phyloP scores from a whole-genome alignment of 805 yeast genomes.

The Metschnikowia lachancei region DNA sequence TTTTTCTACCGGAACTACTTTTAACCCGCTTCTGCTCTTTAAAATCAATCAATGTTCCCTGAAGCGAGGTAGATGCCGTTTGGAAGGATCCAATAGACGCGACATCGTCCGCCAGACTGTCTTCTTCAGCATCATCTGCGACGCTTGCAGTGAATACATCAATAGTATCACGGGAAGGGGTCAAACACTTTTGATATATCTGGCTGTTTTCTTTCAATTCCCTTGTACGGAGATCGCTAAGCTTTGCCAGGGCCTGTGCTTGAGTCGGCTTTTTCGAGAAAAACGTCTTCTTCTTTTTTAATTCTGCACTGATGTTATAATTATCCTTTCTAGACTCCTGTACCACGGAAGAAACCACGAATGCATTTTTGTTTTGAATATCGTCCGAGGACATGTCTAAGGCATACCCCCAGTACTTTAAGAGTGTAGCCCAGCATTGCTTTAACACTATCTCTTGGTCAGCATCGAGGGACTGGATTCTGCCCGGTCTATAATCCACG shows the following conservation, averaged over 20 bases:
- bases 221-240: constrained; percentile 27
- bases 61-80: constrained; percentile 11
- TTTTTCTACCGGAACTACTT: background rate
- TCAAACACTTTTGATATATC: constrained; percentile 23
- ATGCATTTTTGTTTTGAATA: constrained; percentile 29
- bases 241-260: constrained; percentile 13
- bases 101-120: constrained; percentile 20
- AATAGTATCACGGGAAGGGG: constrained; percentile 22
- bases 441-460: constrained; percentile 20
- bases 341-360: constrained; percentile 28
- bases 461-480: constrained; percentile 36
- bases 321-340: constrained; percentile 12
- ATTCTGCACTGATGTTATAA: constrained; percentile 16
- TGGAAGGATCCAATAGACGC: constrained; percentile 32
- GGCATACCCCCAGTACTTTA: constrained; percentile 44
- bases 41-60: constrained; percentile 7
- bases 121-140: constrained; percentile 16
- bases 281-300: constrained; percentile 34
- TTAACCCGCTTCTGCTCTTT: background rate
- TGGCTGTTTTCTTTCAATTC: constrained; percentile 29
- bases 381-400: constrained; percentile 31
- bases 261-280: constrained; percentile 20
- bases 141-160: constrained; percentile 24
- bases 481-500: constrained; percentile 33
- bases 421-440: constrained; percentile 21